phyloP scores from a whole-genome alignment of 2,329 filamentous ascomycete genomes.

The Fusarium foetens region DNA sequence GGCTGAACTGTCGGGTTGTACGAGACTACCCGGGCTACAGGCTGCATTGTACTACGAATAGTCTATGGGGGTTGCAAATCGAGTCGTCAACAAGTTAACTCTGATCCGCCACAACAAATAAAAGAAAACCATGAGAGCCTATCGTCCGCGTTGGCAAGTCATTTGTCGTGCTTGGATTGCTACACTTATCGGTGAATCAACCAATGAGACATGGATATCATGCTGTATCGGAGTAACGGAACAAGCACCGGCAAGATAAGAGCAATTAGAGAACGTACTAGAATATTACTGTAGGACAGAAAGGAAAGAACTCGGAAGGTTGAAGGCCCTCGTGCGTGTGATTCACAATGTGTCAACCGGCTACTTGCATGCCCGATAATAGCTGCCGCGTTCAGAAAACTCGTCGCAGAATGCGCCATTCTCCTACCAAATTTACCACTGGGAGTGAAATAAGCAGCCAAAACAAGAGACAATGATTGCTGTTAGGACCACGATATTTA shows the following conservation, averaged over 20 bases:
- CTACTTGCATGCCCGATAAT: conserved; percentile 17
- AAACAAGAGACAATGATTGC: background rate
- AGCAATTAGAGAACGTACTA: background rate
- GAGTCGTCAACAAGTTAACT: background rate
- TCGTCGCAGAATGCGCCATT: background rate
- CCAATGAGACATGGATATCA: background rate
- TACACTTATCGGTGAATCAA: background rate
- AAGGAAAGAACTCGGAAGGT: background rate
- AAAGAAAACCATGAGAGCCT: background rate
- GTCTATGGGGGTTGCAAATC: background rate
- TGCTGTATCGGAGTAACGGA: background rate
- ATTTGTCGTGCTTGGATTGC: background rate
- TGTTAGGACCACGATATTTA: background rate
- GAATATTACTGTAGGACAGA: background rate
- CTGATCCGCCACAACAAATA: background rate
- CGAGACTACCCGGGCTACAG: background rate
- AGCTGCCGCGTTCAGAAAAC: conserved; percentile 4
- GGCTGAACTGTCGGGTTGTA: background rate
- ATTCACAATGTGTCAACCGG: conserved; percentile 13
- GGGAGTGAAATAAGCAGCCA: background rate
- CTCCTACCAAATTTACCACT: background rate
- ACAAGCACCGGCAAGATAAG: background rate
- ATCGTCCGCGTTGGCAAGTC: background rate
- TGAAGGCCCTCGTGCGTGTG: background rate
- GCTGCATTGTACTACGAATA: background rate